Percentiles rank a stretch among this genome's conserved stretches.
Evolutionary conservation across 176 grass and related monocot species (phyloP).

Genomic region (Musa beccarii): DNA sequence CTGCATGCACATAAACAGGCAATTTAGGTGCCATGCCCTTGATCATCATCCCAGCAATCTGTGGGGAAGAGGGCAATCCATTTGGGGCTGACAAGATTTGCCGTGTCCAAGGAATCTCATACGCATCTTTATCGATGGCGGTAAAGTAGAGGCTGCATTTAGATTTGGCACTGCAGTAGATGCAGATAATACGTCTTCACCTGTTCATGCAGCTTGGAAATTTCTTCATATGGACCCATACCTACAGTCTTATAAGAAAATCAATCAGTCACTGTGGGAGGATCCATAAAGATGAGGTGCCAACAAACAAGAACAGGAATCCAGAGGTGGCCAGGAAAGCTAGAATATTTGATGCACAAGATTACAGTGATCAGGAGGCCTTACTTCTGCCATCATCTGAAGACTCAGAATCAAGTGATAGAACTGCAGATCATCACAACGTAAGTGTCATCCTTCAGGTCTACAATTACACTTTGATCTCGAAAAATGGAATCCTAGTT

Average conservation of each 20-base stretch:
- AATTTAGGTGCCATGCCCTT: constrained; percentile 46
- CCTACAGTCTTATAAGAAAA: constrained; percentile 42
- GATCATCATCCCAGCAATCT: constrained; percentile 58
- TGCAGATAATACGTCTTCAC: not conserved
- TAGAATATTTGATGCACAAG: not conserved
- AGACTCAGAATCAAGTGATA: not conserved
- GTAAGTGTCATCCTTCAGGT: not conserved
- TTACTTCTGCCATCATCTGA: constrained; percentile 27
- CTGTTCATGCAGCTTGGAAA: constrained; percentile 33
- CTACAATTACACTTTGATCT: not conserved
- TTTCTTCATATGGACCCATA: constrained; percentile 50
- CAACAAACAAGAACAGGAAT: not conserved
- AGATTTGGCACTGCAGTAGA: no score
- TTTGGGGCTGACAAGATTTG: constrained; percentile 34
- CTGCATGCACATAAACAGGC: constrained; percentile 15
- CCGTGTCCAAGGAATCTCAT: constrained; percentile 42
- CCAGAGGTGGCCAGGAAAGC: not conserved
- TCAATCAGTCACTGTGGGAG: constrained; percentile 25
- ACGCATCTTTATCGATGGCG: constrained; percentile 49
- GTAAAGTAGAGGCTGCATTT: constrained; percentile 4
- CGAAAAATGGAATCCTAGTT: not conserved
- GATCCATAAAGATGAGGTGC: not conserved
- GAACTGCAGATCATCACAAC: not conserved
- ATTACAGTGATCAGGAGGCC: not conserved
- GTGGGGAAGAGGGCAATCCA: constrained; percentile 40